phyloP scores from a whole-genome alignment of 768 basidiomycete genomes.

The Tulasnella sp. region DNA sequence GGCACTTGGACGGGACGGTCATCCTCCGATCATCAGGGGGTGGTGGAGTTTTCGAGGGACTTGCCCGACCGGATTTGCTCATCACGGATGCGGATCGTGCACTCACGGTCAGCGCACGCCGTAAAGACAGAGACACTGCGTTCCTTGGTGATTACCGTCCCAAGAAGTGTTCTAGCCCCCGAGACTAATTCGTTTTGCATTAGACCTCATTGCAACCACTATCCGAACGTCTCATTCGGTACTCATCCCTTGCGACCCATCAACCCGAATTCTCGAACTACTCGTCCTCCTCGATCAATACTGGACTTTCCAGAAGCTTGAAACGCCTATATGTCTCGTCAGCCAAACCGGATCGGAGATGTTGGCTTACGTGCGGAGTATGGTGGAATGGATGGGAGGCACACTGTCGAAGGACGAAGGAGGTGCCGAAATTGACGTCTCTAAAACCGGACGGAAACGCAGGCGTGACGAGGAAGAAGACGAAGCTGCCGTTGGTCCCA shows the following conservation, averaged over 20 bases:
- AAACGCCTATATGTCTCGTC: conserved; percentile 80
- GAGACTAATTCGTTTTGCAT: conserved; percentile 10
- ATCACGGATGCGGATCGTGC: conserved; percentile 88
- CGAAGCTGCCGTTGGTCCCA: conserved; percentile 73
- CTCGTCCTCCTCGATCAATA: conserved; percentile 93
- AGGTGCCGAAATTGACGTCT: conserved; percentile 43
- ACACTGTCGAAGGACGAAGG: conserved; percentile 88
- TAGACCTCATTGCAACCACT: conserved; percentile 84
- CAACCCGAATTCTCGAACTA: conserved; percentile 91
- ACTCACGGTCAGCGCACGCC: conserved; percentile 67
- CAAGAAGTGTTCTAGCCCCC: background rate
- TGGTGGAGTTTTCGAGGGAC: conserved; percentile 66
- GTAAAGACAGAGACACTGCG: conserved; percentile 82
- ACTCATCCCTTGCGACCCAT: conserved; percentile 85
- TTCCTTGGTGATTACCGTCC: conserved; percentile 52
- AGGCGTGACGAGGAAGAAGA: conserved; percentile 48
- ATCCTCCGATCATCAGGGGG: conserved; percentile 55
- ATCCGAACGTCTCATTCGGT: conserved; percentile 70
- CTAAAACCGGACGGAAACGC: conserved; percentile 40
- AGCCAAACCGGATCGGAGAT: conserved; percentile 86
- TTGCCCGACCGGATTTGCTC: conserved; percentile 82
- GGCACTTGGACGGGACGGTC: conserved; percentile 90
- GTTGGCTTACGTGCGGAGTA: conserved; percentile 83
- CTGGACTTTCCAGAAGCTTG: conserved; percentile 80
- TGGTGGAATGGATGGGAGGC: conserved; percentile 99